Base-by-base conservation (phyloP, 345 rosid genomes). In the Jatropha curcas region DNA sequence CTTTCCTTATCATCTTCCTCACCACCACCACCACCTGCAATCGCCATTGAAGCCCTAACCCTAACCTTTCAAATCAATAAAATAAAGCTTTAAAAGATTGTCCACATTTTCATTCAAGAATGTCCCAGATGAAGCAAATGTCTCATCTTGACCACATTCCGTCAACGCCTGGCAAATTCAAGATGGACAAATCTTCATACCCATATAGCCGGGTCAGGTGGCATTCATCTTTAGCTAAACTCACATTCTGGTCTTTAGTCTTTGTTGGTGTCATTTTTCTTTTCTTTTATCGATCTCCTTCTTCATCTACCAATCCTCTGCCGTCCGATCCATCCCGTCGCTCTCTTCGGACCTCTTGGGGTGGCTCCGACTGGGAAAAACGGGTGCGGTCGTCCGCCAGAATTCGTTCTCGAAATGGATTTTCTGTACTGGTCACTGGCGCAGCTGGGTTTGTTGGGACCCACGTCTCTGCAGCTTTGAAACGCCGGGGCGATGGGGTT, bases 361-460 rank as follows among this genome's bases (percentile, higher is more conserved):
- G 95, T 41, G 97, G 97, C 65, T 77, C 92, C 58, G 84, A 85
- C 24, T 94, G 91, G 89, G 97, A 92, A 62, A 90, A 90, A 73
- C 78, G 86, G 64, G 77, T 94, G 58, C 78, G 85, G 34, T 70
- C 89, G 52, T 92, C 98, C 2, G 89, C 98, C 62, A 78, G 85
- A 24, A 68, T 88, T 85, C 87, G 94, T 12, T 82, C 92, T 67
- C 81, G 87, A 0, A 85, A 78, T 10, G 96, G 96, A 37, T 76
- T 90, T 74, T 86, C 90, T 2, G 97, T 94, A 7, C 80, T 94
- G 57, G 98, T 94, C 37, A 94, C 98, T 24, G 96, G 97, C 35
- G 97, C 93, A 5, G 96, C 93, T 22, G 98, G 97, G 20, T 94
- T 94, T 76, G 97, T 94, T 39, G 98, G 98, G 7, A 90, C 97